Percentiles rank a stretch among this genome's conserved stretches.
Conservation (phyloP, 176 grass and related monocot species). For the Chloris gayana region DNA sequence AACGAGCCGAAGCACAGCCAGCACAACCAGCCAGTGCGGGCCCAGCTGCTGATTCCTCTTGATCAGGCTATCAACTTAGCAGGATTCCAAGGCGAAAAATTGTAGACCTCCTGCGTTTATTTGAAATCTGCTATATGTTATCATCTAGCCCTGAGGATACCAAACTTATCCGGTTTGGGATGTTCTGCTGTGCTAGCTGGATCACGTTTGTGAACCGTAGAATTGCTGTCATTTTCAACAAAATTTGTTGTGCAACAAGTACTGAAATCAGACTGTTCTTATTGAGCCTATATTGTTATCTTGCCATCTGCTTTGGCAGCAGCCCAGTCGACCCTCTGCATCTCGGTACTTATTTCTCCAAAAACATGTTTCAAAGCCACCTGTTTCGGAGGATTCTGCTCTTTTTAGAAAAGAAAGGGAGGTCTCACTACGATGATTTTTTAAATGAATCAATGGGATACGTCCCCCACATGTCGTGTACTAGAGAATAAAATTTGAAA, state of each 20-base stretch:
- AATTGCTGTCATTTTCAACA: conserved; percentile 24
- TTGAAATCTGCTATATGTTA: conserved; percentile 38
- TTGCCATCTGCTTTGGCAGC: neutral
- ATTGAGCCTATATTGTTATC: neutral
- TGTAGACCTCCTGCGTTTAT: conserved; percentile 40
- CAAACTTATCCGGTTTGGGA: conserved; percentile 25
- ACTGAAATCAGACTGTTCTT: neutral
- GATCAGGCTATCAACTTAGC: neutral
- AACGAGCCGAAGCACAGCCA: conserved; percentile 50
- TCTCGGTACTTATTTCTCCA: neutral
- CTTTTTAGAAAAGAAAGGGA: neutral
- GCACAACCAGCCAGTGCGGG: conserved; percentile 38
- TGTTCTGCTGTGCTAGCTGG: conserved; percentile 33
- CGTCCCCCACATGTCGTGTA: neutral
- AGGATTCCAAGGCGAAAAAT: conserved; percentile 17
- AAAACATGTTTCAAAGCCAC: neutral
- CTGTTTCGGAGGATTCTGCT: neutral
- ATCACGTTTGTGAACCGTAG: conserved; percentile 40
- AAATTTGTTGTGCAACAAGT: conserved; percentile 40
- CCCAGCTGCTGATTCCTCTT: conserved; percentile 44
- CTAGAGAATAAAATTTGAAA: neutral
- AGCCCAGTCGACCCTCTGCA: neutral
- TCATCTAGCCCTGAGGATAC: conserved; percentile 35
- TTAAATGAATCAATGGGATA: neutral
- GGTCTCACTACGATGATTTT: neutral